Base-by-base conservation (phyloP, 345 rosid genomes). In the Trapa incisa region DNA sequence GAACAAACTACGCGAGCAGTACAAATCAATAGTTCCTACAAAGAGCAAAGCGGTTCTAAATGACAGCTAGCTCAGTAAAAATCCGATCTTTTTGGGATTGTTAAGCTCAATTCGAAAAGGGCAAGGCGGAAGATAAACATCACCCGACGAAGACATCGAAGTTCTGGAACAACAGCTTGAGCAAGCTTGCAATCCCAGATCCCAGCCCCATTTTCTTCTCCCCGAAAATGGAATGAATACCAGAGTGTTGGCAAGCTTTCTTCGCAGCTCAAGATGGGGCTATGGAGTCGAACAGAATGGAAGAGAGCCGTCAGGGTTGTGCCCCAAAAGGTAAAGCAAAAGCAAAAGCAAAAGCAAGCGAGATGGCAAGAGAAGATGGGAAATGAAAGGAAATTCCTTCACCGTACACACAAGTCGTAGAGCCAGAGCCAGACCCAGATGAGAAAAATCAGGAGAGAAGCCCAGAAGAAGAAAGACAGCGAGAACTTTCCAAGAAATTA, bases 141-240 rank as follows among this genome's bases (percentile, higher is more conserved):
- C 74, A 90, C 97, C 97, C 95, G 80, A 95, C 92, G 81, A 91
- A 90, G 76, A 91, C 86, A 76, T 91, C 97, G 56, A 88, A 85
- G 84, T 88, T 91, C 73, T 81, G 77, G 37, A 91, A 75, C 67
- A 91, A 63, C 72, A 91, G 84, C 74, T 88, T 88, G 43, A 91
- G 52, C 74, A 91, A 86, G 75, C 72, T 81, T 69, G 83, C 86
- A 65, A 81, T 72, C 47, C 91, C 97, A 92, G 87, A 86, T 17
- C 67, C 68, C 60, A 66, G 66, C 17, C 67, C 68, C 60, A 66
- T 68, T 12, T 42, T 35, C 67, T 16, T n/a, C 7, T 16, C 14
- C 16, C 33, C 22, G 22, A 43, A 16, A 36, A 39, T 42, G 45
- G 5, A 42, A 42, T 42, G 48, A n/a, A 45, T 15, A 45, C 22